phyloP scores from a whole-genome alignment of 2,329 filamentous ascomycete species.

The Cercospora sp. region DNA sequence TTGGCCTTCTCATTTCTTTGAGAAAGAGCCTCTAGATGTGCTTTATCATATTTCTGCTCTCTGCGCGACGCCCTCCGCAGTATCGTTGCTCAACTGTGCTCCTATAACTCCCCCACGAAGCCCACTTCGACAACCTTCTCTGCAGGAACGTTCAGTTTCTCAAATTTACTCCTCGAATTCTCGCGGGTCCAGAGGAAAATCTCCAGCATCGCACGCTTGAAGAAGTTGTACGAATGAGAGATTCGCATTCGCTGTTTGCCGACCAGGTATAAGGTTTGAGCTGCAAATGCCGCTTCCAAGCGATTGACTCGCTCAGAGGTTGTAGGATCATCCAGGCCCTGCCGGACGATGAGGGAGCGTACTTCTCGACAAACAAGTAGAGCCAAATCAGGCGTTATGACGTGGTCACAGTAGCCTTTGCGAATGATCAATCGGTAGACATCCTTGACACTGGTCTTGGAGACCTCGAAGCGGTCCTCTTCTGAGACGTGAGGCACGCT shows the following conservation, averaged over 20 bases:
- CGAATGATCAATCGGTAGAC: conserved; percentile 32
- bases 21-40: neutral
- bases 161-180: conserved; percentile 66
- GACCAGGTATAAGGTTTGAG: conserved; percentile 31
- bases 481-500: conserved; percentile 24
- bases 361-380: conserved; percentile 31
- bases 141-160: conserved; percentile 58
- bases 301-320: conserved; percentile 14
- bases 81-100: neutral
- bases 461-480: conserved; percentile 29
- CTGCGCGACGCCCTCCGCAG: neutral
- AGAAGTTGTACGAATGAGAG: conserved; percentile 17
- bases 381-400: conserved; percentile 31
- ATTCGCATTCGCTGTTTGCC: conserved; percentile 34
- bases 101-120: conserved; percentile 52
- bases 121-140: conserved; percentile 67
- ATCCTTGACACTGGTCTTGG: conserved; percentile 24
- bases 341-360: conserved; percentile 3
- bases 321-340: neutral
- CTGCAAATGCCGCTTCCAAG: conserved; percentile 25
- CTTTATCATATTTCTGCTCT: neutral
- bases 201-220: conserved; percentile 51
- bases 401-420: conserved; percentile 31
- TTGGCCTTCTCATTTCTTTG: neutral
- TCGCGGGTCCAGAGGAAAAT: conserved; percentile 65